Conservation (phyloP, 192 early-diverging fungal species). For the Coemansia sp. region DNA sequence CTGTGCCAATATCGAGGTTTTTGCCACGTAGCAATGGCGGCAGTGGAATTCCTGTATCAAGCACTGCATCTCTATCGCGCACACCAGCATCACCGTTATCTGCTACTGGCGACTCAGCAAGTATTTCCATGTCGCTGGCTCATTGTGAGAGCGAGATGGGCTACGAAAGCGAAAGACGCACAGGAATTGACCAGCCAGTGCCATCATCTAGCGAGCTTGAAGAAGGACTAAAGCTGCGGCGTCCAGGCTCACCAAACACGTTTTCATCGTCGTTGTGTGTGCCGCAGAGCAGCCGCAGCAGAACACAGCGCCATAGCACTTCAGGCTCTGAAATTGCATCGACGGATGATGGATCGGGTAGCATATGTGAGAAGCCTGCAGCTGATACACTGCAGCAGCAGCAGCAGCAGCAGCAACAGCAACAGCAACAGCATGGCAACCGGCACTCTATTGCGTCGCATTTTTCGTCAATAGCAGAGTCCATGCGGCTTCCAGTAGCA, state of each 20-base stretch:
- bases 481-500: conserved; percentile 3
- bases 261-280: conserved; percentile 19
- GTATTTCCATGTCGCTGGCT: neutral
- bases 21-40: conserved; percentile 1
- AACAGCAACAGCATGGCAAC: neutral
- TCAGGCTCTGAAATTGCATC: conserved; percentile 19
- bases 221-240: conserved; percentile 39
- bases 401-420: neutral
- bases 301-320: conserved; percentile 9
- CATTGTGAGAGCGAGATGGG: conserved; percentile 7
- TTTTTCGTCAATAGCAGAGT: conserved; percentile 26
- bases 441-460: conserved; percentile 26
- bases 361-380: neutral
- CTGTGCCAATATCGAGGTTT: conserved; percentile 29
- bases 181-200: conserved; percentile 31
- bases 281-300: conserved; percentile 1
- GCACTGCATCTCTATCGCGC: conserved; percentile 1
- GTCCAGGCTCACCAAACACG: conserved; percentile 18
- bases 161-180: conserved; percentile 19
- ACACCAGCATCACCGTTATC: neutral
- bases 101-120: neutral
- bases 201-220: conserved; percentile 9
- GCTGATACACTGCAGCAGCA: neutral
- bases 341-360: conserved; percentile 19
- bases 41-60: neutral